Evolutionary conservation across 2,329 filamentous ascomycete genomes (phyloP).

Genomic region (Fusarium sp.): DNA sequence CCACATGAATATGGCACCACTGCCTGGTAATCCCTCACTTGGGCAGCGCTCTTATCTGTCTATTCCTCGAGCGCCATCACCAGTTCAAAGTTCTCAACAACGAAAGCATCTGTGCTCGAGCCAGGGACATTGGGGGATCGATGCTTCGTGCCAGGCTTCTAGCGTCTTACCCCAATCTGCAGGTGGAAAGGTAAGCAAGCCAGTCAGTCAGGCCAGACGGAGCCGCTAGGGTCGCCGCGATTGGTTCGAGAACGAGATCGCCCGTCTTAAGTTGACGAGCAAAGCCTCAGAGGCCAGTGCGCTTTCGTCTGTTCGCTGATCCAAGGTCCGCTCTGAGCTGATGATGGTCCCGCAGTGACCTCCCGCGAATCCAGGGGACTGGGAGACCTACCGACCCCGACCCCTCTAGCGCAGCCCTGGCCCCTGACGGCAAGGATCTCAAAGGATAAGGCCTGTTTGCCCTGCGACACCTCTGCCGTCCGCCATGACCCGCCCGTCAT

Average conservation of each 20-base stretch:
- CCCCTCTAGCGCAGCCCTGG: slow-evolving; percentile 31
- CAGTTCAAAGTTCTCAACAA: slow-evolving; percentile 15
- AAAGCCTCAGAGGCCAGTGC: slow-evolving; percentile 34
- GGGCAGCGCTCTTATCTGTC: slow-evolving; percentile 4
- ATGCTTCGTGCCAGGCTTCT: slow-evolving; percentile 42
- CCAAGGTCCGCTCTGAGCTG: slow-evolving; percentile 31
- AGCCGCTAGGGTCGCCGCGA: slow-evolving; percentile 11
- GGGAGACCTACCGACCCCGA: slow-evolving; percentile 37
- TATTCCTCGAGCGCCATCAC: slow-evolving; percentile 6
- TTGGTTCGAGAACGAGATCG: slow-evolving; percentile 35
- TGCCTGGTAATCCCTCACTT: slow-evolving; percentile 22
- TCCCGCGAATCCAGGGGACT: slow-evolving; percentile 40
- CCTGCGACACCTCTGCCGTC: slow-evolving; percentile 37
- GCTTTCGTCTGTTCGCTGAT: slow-evolving; percentile 37
- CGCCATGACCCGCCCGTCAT: slow-evolving; percentile 22
- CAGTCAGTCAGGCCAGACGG: slow-evolving; percentile 29
- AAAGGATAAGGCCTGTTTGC: slow-evolving; percentile 25
- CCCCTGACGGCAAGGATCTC: slow-evolving; percentile 27
- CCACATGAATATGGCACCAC: slow-evolving; percentile 16
- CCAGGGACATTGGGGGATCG: slow-evolving; percentile 20
- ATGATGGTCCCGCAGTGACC: slow-evolving; percentile 38
- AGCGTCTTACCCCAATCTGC: slow-evolving; percentile 42
- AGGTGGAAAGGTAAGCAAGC: slow-evolving; percentile 31
- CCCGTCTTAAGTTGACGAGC: slow-evolving; percentile 26
- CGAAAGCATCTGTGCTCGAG: slow-evolving; percentile 7